Evolutionary conservation across 1,284 basidiomycete species (phyloP).

Genomic region (Puccinia hordei): DNA sequence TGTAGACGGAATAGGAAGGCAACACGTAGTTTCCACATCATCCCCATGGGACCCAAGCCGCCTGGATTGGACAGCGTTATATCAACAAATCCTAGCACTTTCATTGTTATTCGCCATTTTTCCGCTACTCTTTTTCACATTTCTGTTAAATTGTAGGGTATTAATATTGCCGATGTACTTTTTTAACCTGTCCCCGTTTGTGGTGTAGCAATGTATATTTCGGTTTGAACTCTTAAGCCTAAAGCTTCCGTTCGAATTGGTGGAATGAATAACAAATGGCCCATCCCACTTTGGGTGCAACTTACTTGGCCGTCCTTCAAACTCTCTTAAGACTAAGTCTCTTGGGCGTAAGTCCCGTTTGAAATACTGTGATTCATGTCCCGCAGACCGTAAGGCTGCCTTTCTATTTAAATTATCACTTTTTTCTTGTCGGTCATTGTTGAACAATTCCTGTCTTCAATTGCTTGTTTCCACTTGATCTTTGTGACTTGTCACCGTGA

Average conservation of each 20-base stretch:
- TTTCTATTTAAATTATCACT: conserved; percentile 1
- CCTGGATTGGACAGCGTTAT: no score
- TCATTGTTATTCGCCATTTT: background rate
- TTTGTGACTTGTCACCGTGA: background rate
- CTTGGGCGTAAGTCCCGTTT: background rate
- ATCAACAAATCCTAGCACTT: no score
- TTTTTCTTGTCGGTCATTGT: background rate
- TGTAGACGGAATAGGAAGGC: no score
- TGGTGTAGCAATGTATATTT: no score
- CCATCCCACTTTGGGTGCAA: conserved; percentile 27
- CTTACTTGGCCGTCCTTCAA: background rate
- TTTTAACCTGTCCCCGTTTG: no score
- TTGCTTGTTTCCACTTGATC: background rate
- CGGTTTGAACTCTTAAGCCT: background rate
- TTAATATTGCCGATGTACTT: background rate
- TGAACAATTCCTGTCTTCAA: background rate
- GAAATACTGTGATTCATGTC: background rate
- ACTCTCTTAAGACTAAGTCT: conserved; percentile 2
- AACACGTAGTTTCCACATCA: no score
- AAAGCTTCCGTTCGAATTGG: background rate
- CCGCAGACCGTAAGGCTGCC: background rate
- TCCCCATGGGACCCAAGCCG: no score
- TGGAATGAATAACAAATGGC: background rate
- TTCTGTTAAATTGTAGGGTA: background rate
- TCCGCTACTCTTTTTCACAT: background rate